Evolutionary conservation across 495 filamentous ascomycete genomes (phyloP), one percentile per base, ranked within the genome.

Genomic region (Echria macrotheca): DNA sequence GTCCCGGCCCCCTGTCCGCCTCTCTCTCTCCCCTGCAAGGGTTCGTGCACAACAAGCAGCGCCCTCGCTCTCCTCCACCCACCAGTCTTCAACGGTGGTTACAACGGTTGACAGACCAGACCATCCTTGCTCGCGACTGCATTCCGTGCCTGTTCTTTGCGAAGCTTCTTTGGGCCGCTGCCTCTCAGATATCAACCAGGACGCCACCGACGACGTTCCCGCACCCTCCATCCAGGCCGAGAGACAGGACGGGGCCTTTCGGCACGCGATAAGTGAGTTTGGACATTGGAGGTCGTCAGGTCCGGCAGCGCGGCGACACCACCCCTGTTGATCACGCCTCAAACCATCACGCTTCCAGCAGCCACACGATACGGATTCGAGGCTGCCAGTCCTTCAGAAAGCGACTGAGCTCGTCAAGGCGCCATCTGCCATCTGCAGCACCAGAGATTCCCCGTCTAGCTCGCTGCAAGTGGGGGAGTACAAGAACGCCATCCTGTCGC

Each of bases 81-180:
- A 41, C 49, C n/a, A n/a, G n/a, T n/a, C n/a, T n/a, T n/a, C n/a
- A n/a, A n/a, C n/a, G n/a, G n/a, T n/a, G n/a, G 47, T 50, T 47
- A 28, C 57, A 57, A 57, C 54, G 50, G 57, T 55, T 49, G 51
- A 54, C 50, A 54, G 43, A 49, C 50, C 36, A 45, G 43, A 48
- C 42, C 33, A 58, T 49, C 55, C 51, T 55, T 58, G 55, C 41
- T 25, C 31, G 52, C 44, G 29, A 51, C 31, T 35, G 25, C 43
- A 55, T 46, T 41, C 42, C 22, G 36, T 22, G 41, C 44, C 38
- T 41, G 36, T n/a, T 35, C 35, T 36, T 54, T 43, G 33, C 35
- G 24, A 49, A 44, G 36, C 40, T 38, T 44, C 31, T 25, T 47
- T 48, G 43, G 31, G 18, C 28, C 26, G 36, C 32, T 18, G 32